Evolutionary conservation across 2,329 filamentous ascomycete genomes (phyloP).

Genomic region (Aureobasidium sp.): DNA sequence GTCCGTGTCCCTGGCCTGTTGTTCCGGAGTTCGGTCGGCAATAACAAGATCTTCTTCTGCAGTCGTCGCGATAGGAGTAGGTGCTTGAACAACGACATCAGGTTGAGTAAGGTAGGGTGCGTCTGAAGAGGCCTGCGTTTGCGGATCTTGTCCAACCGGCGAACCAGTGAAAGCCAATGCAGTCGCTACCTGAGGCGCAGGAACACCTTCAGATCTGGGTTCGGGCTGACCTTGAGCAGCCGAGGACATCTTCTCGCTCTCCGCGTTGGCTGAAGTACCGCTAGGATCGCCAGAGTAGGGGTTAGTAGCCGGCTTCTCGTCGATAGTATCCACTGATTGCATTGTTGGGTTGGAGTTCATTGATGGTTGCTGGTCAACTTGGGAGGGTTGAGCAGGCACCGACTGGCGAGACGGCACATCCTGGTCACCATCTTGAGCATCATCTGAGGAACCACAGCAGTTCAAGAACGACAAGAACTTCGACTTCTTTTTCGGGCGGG

Average conservation of each 20-base stretch:
- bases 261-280: constrained; percentile 15
- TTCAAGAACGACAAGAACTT: constrained; percentile 49
- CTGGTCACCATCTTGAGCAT: constrained; percentile 49
- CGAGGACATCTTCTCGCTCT: constrained; percentile 18
- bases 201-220: not conserved
- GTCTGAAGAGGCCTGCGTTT: constrained; percentile 16
- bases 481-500: constrained; percentile 35
- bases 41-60: constrained; percentile 32
- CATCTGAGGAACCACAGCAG: constrained; percentile 60
- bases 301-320: constrained; percentile 33
- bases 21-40: constrained; percentile 43
- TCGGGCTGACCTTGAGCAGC: not conserved
- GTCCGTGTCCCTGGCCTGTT: constrained; percentile 45
- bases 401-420: constrained; percentile 45
- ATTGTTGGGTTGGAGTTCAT: constrained; percentile 44
- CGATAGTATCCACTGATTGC: constrained; percentile 41
- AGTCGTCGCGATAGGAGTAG: constrained; percentile 38
- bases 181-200: constrained; percentile 11
- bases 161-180: constrained; percentile 8
- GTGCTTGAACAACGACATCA: constrained; percentile 37
- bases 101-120: constrained; percentile 21
- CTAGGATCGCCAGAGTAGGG: constrained; percentile 12
- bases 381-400: constrained; percentile 30
- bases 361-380: constrained; percentile 44
- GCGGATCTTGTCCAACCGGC: constrained; percentile 4